Evolutionary conservation across 2,329 filamentous ascomycete genomes (phyloP), one percentile per base, ranked within the genome.

Genomic region (Aspergillus spinulosporus): DNA sequence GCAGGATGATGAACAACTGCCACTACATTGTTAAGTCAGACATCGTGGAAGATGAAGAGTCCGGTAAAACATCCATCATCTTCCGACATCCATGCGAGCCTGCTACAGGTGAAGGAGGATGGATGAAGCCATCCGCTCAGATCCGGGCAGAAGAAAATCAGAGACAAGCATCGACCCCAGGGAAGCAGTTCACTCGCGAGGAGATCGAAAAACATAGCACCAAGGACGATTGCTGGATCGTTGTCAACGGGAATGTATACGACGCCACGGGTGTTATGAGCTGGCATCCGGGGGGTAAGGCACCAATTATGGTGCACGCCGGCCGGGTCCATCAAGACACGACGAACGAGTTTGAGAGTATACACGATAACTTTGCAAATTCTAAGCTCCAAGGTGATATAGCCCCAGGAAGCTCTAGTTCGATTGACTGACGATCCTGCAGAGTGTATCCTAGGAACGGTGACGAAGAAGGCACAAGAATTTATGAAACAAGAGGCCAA

Each of bases 141-240:
- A 77, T 77, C 15, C 72, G 74, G 56, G 73, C 81, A 8, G 74
- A 74, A 8, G 68, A 68, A 7, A 73, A 73, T 1, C 78, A 79
- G 59, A 76, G 78, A 43, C 68, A 78, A 40, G 73, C 72, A 2
- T 72, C 74, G 1, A 70, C 73, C 0, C 79, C 80, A 0, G 68
- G 78, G 59, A 82, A 81, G 58, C 74, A 81, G 54, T 82, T 82
- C 57, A 82, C 80, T 0, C 68, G 80, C 3, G 70, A 82, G 49
- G 80, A 83, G 64, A 79, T 83, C 36, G 80, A 82, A 63, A 81
- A 77, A 54, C 81, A 83, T 59, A 70, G 75, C 31, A 74, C 62
- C 4, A 73, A 78, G 44, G 66, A 76, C 14, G 78, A 82, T 57
- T 81, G 80, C 60, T 83, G 80, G 80, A 73, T 83, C 12, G 77